Percentiles rank a stretch among this genome's conserved stretches.
phyloP scores from a whole-genome alignment of 768 basidiomycete genomes.

The Suillus spraguei region DNA sequence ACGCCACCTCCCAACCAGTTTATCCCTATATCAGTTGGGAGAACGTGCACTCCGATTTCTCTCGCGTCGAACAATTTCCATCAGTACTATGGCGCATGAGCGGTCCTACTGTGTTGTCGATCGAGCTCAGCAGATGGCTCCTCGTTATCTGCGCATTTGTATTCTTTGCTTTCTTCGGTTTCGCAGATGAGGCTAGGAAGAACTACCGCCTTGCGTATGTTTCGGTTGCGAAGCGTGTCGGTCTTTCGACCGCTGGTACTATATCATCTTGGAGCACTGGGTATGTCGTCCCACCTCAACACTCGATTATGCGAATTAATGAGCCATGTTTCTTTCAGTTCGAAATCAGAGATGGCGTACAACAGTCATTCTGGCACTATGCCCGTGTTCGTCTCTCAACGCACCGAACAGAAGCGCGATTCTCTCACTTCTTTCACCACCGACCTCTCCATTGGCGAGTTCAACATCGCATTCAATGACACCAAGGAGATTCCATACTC shows the following conservation, averaged over 20 bases:
- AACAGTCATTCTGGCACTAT: conserved; percentile 27
- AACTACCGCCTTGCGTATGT: conserved; percentile 50
- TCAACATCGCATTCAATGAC: conserved; percentile 36
- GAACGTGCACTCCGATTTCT: conserved; percentile 45
- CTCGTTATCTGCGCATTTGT: conserved; percentile 52
- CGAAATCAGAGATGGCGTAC: conserved; percentile 25
- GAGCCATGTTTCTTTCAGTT: conserved; percentile 15
- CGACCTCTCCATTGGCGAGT: conserved; percentile 45
- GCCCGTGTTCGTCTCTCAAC: conserved; percentile 50
- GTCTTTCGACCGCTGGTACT: conserved; percentile 29
- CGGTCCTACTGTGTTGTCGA: conserved; percentile 15
- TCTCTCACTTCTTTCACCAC: conserved; percentile 51
- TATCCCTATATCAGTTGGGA: conserved; percentile 49
- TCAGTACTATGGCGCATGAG: conserved; percentile 42
- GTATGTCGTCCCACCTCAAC: conserved; percentile 23
- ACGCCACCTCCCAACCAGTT: conserved; percentile 23
- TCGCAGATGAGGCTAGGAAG: conserved; percentile 64
- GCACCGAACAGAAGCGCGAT: conserved; percentile 48
- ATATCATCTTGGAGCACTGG: conserved; percentile 27
- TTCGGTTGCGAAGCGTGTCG: conserved; percentile 40
- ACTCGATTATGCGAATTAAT: conserved; percentile 5
- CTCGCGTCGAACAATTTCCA: conserved; percentile 42
- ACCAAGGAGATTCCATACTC: conserved; percentile 28
- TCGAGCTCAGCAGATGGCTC: conserved; percentile 51
- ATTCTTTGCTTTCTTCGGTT: conserved; percentile 73